Base-by-base conservation (phyloP, 306 rosid species). In the Gastrolobium villosum region DNA sequence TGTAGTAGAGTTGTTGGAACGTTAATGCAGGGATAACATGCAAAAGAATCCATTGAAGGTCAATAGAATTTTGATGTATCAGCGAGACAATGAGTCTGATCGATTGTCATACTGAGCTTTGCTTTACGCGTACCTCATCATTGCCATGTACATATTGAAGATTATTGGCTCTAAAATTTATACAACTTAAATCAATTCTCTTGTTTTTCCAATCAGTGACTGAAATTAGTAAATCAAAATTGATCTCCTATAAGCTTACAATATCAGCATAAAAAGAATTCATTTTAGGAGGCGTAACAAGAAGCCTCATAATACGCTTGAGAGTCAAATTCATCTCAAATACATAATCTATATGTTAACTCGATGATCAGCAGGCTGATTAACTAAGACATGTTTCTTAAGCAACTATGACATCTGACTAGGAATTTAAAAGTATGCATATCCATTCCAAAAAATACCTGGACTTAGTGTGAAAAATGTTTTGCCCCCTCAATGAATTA, bases 341-440 rank as follows among this genome's bases (percentile, higher is more conserved):
- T 75, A 67, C 65, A 65, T 60, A 73, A 66, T 65, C 79, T 66
- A 43, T 34, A 59, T 20, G 70, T 69, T 26, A 75, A 75, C 75
- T 46, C 2, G 37, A 49, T 74, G 72, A 74, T 67, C 80, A 39
- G 63, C 46, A 67, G 53, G 10, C 65, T 76, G 48, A 35, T 41
- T 14, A 73, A 70, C 63, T 44, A 61, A 63, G 30, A 65, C 34
- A 55, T 56, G 53, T 43, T 44, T 11, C 53, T 26, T 26, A 59
- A 41, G 67, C 35, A 65, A 49, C 76, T 37, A 74, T 56, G 26
- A 60, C 35, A 55, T 55, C 20, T 71, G 50, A 37, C 44, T 41
- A 63, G 2, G 41, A 44, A 55, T 66, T 8, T 45, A 54, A 1
- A 28, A 65, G 50, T 15, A 20, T 13, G 56, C 39, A n/a, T 53